Conservation (phyloP, 305 asterid species). For the Lippia alba region DNA sequence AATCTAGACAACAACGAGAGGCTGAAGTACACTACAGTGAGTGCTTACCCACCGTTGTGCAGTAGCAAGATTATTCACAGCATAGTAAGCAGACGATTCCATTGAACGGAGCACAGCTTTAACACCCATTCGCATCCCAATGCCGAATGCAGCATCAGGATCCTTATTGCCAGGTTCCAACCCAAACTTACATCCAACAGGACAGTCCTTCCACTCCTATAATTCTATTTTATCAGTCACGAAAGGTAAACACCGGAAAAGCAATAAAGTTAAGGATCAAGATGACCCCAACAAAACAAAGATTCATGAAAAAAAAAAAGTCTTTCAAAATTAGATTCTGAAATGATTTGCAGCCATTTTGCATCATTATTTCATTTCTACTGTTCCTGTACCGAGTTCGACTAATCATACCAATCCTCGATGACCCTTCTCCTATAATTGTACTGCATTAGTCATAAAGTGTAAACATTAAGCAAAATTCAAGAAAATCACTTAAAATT, state of each 20-base stretch:
- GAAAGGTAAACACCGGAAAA: neutral
- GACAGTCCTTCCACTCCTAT: constrained; percentile 62
- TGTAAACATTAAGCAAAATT: neutral
- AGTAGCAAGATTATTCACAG: constrained; percentile 54
- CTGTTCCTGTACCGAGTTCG: neutral
- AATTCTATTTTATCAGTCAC: constrained; percentile 8
- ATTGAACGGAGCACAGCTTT: constrained; percentile 65
- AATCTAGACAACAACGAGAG: neutral
- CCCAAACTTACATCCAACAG: constrained; percentile 68
- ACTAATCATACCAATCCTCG: neutral
- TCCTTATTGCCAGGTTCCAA: constrained; percentile 35
- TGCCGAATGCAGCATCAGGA: constrained; percentile 68
- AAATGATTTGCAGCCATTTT: neutral
- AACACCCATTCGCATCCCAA: constrained; percentile 44
- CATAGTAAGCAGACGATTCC: constrained; percentile 69
- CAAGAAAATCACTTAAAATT: neutral
- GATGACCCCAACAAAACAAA: neutral
- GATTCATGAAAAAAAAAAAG: neutral
- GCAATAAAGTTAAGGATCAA: neutral
- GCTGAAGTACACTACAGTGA: constrained; percentile 30
- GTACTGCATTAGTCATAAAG: neutral
- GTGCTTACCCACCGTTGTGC: constrained; percentile 89
- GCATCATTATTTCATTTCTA: neutral
- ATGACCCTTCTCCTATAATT: constrained; percentile 40
- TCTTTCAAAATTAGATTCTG: neutral